Evolutionary conservation across 129 eudicot species (phyloP).

Genomic region (Pittosporum tobira): DNA sequence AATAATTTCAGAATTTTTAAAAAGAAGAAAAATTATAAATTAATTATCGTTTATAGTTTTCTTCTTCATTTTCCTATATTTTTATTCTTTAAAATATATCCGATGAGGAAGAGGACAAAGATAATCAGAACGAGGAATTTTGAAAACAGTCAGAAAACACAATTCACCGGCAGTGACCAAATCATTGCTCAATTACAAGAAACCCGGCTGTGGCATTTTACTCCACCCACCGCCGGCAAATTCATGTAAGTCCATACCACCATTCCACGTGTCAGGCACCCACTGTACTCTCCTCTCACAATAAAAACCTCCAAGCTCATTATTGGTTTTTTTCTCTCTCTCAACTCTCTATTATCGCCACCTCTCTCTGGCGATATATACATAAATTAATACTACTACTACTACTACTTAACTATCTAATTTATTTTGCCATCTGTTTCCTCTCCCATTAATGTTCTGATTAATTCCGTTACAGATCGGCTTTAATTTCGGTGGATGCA

Average conservation of each 20-base stretch:
- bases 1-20: too few species aligned
- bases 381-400: not conserved
- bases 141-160: too few species aligned
- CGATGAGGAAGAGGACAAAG: too few species aligned
- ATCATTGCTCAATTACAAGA: not conserved
- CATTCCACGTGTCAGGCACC: constrained; percentile 8
- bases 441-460: not conserved
- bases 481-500: constrained; percentile 14
- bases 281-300: not conserved
- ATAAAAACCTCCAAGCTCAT: constrained; percentile 10
- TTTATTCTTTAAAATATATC: too few species aligned
- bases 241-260: constrained; percentile 1
- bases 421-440: not conserved
- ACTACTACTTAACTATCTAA: not conserved
- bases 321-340: too few species aligned
- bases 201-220: not conserved
- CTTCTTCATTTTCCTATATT: too few species aligned
- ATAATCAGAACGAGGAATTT: too few species aligned
- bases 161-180: not conserved
- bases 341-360: constrained; percentile 31
- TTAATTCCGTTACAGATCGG: constrained; percentile 13
- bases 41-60: too few species aligned
- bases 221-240: constrained; percentile 5
- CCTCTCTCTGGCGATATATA: constrained; percentile 20
- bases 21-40: too few species aligned